These are phyloP conservation scores for Licmophora abbreviata DNA, from an alignment of 108 stramenopile species.

Conservation along the genomic window DNA sequence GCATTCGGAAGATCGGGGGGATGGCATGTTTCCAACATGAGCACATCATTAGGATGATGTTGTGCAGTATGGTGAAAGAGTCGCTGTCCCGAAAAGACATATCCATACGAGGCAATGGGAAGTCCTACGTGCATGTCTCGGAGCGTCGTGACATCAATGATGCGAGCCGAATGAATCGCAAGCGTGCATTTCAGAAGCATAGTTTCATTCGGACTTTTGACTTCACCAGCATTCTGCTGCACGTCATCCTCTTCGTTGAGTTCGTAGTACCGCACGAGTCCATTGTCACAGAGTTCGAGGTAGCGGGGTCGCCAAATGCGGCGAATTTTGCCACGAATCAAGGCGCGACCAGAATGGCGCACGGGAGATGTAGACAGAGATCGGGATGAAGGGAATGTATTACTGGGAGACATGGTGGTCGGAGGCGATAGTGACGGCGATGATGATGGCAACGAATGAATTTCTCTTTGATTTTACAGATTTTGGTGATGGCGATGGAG, in stretches of 20 bases:
- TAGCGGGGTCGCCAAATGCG: slow-evolving; percentile 87
- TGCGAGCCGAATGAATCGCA: slow-evolving; percentile 50
- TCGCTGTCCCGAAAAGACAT: slow-evolving; percentile 72
- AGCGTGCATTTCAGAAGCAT: slow-evolving; percentile 42
- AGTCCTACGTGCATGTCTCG: slow-evolving; percentile 78
- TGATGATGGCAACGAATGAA: no score
- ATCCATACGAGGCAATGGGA: slow-evolving; percentile 64
- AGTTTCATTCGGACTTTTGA: slow-evolving; percentile 17
- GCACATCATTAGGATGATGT: slow-evolving; percentile 3
- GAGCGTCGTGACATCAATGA: slow-evolving; percentile 70
- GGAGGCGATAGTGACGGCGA: no score
- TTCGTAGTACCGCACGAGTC: slow-evolving; percentile 78
- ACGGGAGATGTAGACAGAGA: no score
- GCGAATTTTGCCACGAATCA: slow-evolving; percentile 73
- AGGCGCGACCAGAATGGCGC: slow-evolving; percentile 63
- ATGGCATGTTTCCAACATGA: slow-evolving; percentile 1
- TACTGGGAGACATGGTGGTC: no score
- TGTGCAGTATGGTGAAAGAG: slow-evolving; percentile 11
- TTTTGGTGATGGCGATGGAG: no score
- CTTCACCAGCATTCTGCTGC: slow-evolving; percentile 12
- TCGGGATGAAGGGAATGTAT: no score
- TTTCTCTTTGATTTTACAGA: no score
- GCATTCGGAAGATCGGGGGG: background rate
- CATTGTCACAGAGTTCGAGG: slow-evolving; percentile 64
- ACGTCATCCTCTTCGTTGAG: slow-evolving; percentile 7